Base-by-base conservation (phyloP, 768 basidiomycete species). In the Thelephora aurantiotincta region DNA sequence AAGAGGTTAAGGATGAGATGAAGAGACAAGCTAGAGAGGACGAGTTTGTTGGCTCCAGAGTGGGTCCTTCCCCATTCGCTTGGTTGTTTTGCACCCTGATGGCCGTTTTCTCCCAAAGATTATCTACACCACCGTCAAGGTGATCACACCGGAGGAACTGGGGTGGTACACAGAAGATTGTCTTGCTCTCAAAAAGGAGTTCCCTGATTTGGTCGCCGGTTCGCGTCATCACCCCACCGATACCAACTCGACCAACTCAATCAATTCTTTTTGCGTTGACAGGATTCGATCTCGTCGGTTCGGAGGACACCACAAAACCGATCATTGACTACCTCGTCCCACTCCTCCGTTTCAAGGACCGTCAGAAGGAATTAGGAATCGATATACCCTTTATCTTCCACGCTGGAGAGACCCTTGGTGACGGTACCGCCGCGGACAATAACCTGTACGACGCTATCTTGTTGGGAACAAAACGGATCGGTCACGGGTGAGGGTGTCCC, bases 271-370 rank as follows among this genome's bases (percentile, higher is more conserved):
- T 23, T 11, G 11, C 33, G 18, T 37, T 19, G 35, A 2, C 48
- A 82, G 83, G 82, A 2, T 89, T 87, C 54, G 85, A 88, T 63
- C 70, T 88, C 16, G 84, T 87, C n/a, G 84, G 84, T 3, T 69
- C 80, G 43, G 84, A 88, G 56, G 78, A 86, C 55, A 63, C 62
- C 6, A 54, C 74, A 18, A 68, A 65, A 35, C 80, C 82, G 14
- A 66, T 85, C 35, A 73, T 69, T 19, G 63, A 82, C 55, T 87
- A 86, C 57, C 58, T 77, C 23, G 71, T 75, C 33, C 72, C 72
- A 9, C 66, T 90, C 5, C 60, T 81, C 4, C 65, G 63, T 37
- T 88, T 87, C 64, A 64, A 70, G 26, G 63, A 71, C 43, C 72
- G 74, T 20, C 72, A 75, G 54, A 67, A 74, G 45, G 73, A 78